Base-by-base conservation (phyloP, 2,329 filamentous ascomycete species). In the Trichoderma aggressivum region DNA sequence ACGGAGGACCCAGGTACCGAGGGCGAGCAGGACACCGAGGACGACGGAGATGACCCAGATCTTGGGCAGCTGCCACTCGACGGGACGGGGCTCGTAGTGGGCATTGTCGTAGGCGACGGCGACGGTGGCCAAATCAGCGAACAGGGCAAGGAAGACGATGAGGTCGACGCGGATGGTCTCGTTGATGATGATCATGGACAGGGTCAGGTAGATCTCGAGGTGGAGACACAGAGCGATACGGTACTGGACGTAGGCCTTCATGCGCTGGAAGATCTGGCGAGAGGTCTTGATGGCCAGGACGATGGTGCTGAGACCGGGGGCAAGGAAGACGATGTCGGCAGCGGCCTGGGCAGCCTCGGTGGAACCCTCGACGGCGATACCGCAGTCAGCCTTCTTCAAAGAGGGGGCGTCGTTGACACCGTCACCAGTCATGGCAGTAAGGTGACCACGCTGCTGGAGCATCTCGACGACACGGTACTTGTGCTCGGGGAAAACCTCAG, bases 171-270 rank as follows among this genome's bases (percentile, higher is more conserved):
- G 94, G 74, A 97, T 87, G 72, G 89, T 93, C 74, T 89, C 86
- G 87, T 97, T 96, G 77, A 95, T 86, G 77, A 95, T 94, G 77
- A 92, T 92, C 77, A 97, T 96, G 93, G 94, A 97, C 72, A 97
- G 89, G 80, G 93, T 94, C 64, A 97, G 88, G 87, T 94, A 97
- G 80, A 97, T 92, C 84, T 96, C 93, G 79, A 97, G 87, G 81
- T 97, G 94, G 74, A 97, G 90, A 21, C 94, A 97, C 78, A 97
- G 85, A 61, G 94, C 94, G 78, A 97, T 97, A 88, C 94, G 93
- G 86, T 97, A 97, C 78, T 97, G 92, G 75, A 97, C 93, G 85
- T 97, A 97, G 72, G 94, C 92, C 84, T 97, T 96, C 94, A 97
- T 97, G 78, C 94, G 93, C 85, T 97, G 94, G 87, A 97, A 97